Base-by-base conservation (phyloP, 345 rosid species). In the Cochlearia excelsa region DNA sequence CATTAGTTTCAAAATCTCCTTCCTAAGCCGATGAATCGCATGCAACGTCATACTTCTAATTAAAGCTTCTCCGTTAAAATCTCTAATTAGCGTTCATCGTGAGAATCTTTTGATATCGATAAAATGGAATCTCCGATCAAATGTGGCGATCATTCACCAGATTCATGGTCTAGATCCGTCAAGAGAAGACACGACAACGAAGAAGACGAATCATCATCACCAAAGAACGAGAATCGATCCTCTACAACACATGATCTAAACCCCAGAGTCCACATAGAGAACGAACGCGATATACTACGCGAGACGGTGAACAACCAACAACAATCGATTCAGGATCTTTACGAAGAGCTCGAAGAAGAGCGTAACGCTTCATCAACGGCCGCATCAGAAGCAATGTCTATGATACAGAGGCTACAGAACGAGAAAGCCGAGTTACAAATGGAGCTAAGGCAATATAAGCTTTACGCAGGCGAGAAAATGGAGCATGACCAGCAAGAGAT, bases 311-410 rank as follows among this genome's bases (percentile, higher is more conserved):
- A 69, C 43, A 82, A 69, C 61, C 99, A 94, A 51, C 96, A 90
- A 72, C 69, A 74, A 49, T 57, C 85, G 2, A 79, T 94, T 67
- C 84, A 85, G 67, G 86, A 87, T 23, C 53, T 87, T 63, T 89
- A 82, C 33, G 81, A 74, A 55, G 99, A 93, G 51, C 69, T 93
- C 45, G 97, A 93, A 74, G 85, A 83, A 76, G 99, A 93, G 76
- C 81, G 94, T 45, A 93, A 73, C 48, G 90, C 99, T 28, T 80
- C 99, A 1, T 70, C 97, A 0, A 63, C 86, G 8, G 84, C 99
- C 49, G 83, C 82, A 16, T 85, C 84, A 65, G 95, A 81, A 73
- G 82, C 97, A 4, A 80, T 89, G 89, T 82, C 88, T 37, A 84
- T 89, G 92, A 93, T 93, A 61, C 82, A 82, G 54, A 79, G 85